These are phyloP conservation scores for Lithospermum erythrorhizon DNA, from an alignment of 257 asterid species.

Conservation along the genomic window DNA sequence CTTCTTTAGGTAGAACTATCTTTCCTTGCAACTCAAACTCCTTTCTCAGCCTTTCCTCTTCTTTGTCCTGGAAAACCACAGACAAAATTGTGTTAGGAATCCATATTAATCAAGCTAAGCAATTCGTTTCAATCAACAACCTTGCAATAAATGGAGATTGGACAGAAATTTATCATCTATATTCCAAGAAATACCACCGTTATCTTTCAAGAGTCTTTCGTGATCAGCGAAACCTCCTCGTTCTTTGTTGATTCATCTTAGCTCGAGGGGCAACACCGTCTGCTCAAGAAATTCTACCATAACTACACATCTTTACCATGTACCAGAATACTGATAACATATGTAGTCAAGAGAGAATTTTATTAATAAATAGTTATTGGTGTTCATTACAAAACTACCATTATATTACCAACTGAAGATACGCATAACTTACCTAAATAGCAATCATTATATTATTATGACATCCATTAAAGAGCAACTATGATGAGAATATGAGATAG, in stretches of 20 bases:
- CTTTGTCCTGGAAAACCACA: constrained; percentile 24
- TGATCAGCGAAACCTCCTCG: constrained; percentile 41
- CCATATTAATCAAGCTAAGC: no score
- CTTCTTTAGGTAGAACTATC: constrained; percentile 22
- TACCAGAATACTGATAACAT: no score
- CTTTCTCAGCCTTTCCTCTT: constrained; percentile 26
- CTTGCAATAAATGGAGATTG: not conserved
- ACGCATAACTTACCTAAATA: no score
- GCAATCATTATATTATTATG: no score
- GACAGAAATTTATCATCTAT: not conserved
- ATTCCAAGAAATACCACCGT: constrained; percentile 17
- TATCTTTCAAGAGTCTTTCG: constrained; percentile 28
- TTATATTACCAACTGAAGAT: no score
- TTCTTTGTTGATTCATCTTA: constrained; percentile 51
- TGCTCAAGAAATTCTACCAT: constrained; percentile 8
- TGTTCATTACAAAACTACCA: no score
- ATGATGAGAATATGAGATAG: no score
- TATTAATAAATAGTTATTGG: no score
- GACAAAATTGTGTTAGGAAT: no score
- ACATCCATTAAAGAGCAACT: no score
- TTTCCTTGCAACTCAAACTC: constrained; percentile 38
- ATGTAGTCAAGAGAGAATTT: no score
- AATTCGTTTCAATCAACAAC: no score
- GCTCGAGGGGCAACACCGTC: constrained; percentile 80
- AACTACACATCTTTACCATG: not conserved